Percentiles rank a stretch among this genome's conserved stretches.
These are phyloP conservation scores for Themeda triandra DNA, from an alignment of 176 grass and related monocot species.

Conservation along the genomic window DNA sequence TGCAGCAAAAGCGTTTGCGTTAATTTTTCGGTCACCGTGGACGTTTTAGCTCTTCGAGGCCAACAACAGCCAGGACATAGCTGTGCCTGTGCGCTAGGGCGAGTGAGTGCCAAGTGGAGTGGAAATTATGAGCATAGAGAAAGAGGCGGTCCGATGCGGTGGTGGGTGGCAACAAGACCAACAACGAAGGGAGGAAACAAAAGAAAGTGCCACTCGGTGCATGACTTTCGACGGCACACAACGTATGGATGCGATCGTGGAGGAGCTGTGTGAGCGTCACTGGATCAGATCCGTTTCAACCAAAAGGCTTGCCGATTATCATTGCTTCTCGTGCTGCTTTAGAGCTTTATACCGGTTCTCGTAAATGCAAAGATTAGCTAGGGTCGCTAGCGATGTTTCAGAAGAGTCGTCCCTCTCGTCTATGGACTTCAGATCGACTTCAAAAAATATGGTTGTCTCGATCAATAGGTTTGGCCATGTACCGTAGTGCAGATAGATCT, in stretches of 20 bases:
- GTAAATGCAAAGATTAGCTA: neutral
- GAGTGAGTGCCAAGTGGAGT: neutral
- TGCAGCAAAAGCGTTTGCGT: neutral
- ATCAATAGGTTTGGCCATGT: too few relatives aligned
- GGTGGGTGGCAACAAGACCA: too few relatives aligned
- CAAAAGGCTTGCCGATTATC: neutral
- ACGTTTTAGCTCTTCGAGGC: neutral
- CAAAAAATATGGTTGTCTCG: too few relatives aligned
- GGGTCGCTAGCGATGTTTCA: neutral
- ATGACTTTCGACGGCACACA: neutral
- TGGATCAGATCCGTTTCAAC: neutral
- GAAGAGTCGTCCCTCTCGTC: neutral
- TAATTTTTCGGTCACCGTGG: neutral
- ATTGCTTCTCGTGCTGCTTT: neutral
- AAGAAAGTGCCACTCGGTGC: neutral
- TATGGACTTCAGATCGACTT: too few relatives aligned
- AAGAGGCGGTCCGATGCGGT: neutral
- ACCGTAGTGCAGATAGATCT: too few relatives aligned
- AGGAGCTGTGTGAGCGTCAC: neutral
- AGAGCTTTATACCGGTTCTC: neutral
- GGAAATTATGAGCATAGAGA: neutral
- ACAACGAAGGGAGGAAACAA: neutral
- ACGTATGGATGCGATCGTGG: neutral
- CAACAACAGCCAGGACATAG: neutral
- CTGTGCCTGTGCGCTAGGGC: neutral